Evolutionary conservation across 2,329 filamentous ascomycete species (phyloP), one percentile per base, ranked within the genome.

Genomic region (Trichoderma sp.): DNA sequence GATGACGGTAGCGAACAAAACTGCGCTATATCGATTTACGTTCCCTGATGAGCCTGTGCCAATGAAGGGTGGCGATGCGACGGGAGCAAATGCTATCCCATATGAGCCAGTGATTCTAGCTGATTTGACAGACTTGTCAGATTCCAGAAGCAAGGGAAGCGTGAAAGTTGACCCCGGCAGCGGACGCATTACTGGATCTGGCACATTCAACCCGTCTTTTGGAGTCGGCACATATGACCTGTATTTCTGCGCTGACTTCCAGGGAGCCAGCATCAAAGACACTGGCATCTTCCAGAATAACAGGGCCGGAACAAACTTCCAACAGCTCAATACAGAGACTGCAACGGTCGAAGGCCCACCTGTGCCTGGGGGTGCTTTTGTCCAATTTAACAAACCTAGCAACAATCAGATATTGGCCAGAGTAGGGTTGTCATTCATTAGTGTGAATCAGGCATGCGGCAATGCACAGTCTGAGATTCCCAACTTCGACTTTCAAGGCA

Each of bases 361-460:
- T 19, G 55, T 73, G 2, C 75, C 83, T 8, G 83, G 79, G 0
- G 90, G 91, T 11, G 88, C 86, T 1, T 93, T 88, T 82, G 80
- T 87, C 4, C 87, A 88, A 72, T 92, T 93, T 71, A 76, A 87
- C n/a, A 59, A 59, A 5, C 73, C 75, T 19, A 56, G 68, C 10
- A 69, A 71, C 19, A 82, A 83, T 21, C 81, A 84, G 21, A 85
- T 93, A 29, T 74, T 88, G 24, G 89, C 86, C 14, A 84, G 92
- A n/a, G 90, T 93, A 16, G 91, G 91, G 0, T 77, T 93, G 10
- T 93, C 90, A 40, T 93, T 93, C 74, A 87, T 93, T 33, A 90
- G 86, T 70, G 81, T 84, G 1, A 83, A 87, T 1, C 85, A 90
- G 77, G 92, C 92, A 8, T 94, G 92, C 74, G 75, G 80, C n/a